These are phyloP conservation scores for Orychophragmus violaceus DNA, from an alignment of 345 rosid species.

Conservation along the genomic window DNA sequence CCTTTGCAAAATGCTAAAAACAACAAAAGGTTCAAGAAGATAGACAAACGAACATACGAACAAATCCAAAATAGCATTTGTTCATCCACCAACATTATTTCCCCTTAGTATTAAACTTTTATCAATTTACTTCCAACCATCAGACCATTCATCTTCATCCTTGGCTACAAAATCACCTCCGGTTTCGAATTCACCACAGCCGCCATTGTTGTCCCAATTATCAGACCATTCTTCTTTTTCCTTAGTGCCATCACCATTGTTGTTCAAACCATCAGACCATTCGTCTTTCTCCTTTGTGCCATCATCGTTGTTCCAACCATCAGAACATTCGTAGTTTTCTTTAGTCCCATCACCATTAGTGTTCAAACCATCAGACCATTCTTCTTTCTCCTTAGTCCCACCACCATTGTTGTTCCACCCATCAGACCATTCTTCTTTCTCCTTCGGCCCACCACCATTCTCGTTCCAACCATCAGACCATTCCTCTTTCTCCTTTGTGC, in stretches of 20 bases:
- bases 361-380: conserved; percentile 58
- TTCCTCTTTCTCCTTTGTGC: conserved; percentile 43
- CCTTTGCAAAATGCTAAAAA: neutral
- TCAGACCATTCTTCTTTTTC: conserved; percentile 54
- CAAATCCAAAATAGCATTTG: neutral
- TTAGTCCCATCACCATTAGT: neutral
- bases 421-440: conserved; percentile 2
- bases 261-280: conserved; percentile 49
- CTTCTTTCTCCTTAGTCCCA: conserved; percentile 35
- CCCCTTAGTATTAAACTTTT: neutral
- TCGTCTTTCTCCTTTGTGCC: conserved; percentile 28
- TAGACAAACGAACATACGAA: neutral
- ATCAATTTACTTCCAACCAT: conserved; percentile 43
- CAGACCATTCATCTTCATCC: conserved; percentile 24
- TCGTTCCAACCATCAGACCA: conserved; percentile 58
- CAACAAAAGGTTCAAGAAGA: neutral
- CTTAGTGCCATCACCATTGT: neutral
- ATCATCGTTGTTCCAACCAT: neutral
- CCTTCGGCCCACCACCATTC: neutral
- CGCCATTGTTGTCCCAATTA: conserved; percentile 29
- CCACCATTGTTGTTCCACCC: conserved; percentile 11
- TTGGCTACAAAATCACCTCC: neutral
- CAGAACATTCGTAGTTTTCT: neutral
- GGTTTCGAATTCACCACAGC: neutral
- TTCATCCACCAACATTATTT: neutral